Conservation (phyloP, 148 eudicot species). For the Nepenthes gracilis region DNA sequence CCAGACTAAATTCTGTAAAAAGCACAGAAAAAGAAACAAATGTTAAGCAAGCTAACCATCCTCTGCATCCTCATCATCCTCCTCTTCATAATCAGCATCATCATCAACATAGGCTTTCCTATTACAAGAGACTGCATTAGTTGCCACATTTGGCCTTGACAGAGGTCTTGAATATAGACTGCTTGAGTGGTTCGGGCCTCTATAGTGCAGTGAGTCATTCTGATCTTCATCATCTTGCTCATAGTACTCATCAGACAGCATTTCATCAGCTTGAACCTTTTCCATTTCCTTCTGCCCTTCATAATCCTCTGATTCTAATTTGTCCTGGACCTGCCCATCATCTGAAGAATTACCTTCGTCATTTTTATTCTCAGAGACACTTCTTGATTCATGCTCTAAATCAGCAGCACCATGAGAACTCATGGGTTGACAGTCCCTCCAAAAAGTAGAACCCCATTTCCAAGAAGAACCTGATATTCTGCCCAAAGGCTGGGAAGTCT, state of each 20-base stretch:
- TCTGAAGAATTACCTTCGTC: slow-evolving; percentile 53
- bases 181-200: slow-evolving; percentile 22
- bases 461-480: slow-evolving; percentile 33
- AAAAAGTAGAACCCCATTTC: slow-evolving; percentile 79
- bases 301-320: slow-evolving; percentile 34
- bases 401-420: slow-evolving; percentile 19
- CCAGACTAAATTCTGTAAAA: neutral
- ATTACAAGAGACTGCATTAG: slow-evolving; percentile 24
- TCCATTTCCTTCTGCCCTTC: slow-evolving; percentile 34
- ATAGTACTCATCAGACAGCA: slow-evolving; percentile 96
- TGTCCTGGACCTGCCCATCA: slow-evolving; percentile 24
- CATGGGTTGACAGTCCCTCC: slow-evolving; percentile 56
- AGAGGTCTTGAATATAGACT: slow-evolving; percentile 31
- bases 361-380: slow-evolving; percentile 57
- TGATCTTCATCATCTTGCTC: slow-evolving; percentile 92
- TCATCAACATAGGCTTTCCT: slow-evolving; percentile 27
- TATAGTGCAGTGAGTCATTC: slow-evolving; percentile 46
- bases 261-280: slow-evolving; percentile 69
- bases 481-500: slow-evolving; percentile 32
- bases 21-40: neutral
- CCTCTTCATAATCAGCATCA: slow-evolving; percentile 30
- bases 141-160: slow-evolving; percentile 20
- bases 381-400: slow-evolving; percentile 64
- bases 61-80: slow-evolving; percentile 40
- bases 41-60: slow-evolving; percentile 23